Evolutionary conservation across 768 basidiomycete species (phyloP), one percentile per base, ranked within the genome.

Genomic region (Cystobasidium onofrii): DNA sequence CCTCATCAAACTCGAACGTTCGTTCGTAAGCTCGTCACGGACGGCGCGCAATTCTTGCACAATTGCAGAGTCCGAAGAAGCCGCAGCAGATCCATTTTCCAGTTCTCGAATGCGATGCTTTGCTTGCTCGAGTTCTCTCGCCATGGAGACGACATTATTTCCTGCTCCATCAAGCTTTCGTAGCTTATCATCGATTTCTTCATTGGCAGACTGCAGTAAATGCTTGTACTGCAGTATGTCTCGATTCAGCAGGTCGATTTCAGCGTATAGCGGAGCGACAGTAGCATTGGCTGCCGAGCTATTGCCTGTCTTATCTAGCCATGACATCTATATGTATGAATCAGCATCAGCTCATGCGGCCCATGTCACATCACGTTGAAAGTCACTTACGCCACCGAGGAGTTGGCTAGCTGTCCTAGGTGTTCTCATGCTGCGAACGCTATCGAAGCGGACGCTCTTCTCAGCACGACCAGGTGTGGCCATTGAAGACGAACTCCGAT

Each of bases 161-260:
- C 77, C 80, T 3, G 91, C 91, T 0, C 88, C 88, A 72, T 91
- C 88, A 78, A 94, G 87, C 64, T 88, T 87, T 79, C 91, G 90
- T 18, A 94, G 84, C 80, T 93, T 92, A 78, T 91, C 88, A 77
- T 94, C 92, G 67, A 94, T 90, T 77, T 86, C 89, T 41, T 89
- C 87, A 79, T 94, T 92, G 12, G 91, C 91, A 1, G 80, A 84
- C 75, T 89, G 88, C 31, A 93, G 87, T 76, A 92, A 71, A 1
- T n/a, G 31, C 39, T 76, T 74, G 17, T 79, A 64, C 10, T 64
- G 74, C 13, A 52, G 64, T 39, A 78, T 57, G 36, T 76, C 88
- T 20, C 83, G 83, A 77, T 92, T 88, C 43, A 93, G 83, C 27
- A 88, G 85, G 64, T 83, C 84, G 63, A 92, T 89, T 80, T 92